Base-by-base conservation (phyloP, 352 stramenopile genomes). In the Halophytophthora batemanensis region DNA sequence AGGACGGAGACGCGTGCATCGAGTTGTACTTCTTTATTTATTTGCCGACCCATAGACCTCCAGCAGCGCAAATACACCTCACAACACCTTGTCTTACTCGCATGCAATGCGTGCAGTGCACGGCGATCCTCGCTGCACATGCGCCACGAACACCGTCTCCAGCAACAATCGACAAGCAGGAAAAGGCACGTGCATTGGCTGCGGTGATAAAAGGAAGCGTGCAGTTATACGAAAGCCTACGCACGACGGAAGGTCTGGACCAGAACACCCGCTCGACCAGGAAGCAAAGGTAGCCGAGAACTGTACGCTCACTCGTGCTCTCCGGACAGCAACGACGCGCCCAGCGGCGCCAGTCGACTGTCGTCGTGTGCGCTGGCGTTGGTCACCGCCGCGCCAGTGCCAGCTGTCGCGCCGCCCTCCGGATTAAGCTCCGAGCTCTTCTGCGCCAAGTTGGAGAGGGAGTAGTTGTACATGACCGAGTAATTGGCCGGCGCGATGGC, bases 381-480 rank as follows among this genome's bases (percentile, higher is more conserved):
- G n/a, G 50, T 50, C 8, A 23, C 45, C 31, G 38, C 53, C 8
- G 41, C 39, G 14, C 59, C 55, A 25, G 37, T 34, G 39, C 69
- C 56, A 15, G 36, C 52, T 2, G 54, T 33, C 6, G 56, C 53
- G 29, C 19, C 23, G 17, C 41, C 55, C 42, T 75, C 61, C 12
- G 40, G 51, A 39, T 63, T 77, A 46, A 76, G 58, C 53, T 89
- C 78, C 3, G 64, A 59, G 28, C 62, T 69, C 54, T 84, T 82
- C 44, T 81, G 73, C 17, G 64, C 64, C 49, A 87, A 50, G 31
- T 68, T 77, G 10, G 70, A 74, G 10, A 80, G 66, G 6, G 67
- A 76, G 62, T 86, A 88, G 51, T 86, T 82, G 60, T 89, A 83
- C 74, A 90, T 85, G 47, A 84, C 70, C 22, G 79, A 76, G 56